A percentile compares a stretch with the other conserved stretches of the same genome.
Evolutionary conservation across 495 filamentous ascomycete species (phyloP).

Genomic region (Delitschia confertaspora): DNA sequence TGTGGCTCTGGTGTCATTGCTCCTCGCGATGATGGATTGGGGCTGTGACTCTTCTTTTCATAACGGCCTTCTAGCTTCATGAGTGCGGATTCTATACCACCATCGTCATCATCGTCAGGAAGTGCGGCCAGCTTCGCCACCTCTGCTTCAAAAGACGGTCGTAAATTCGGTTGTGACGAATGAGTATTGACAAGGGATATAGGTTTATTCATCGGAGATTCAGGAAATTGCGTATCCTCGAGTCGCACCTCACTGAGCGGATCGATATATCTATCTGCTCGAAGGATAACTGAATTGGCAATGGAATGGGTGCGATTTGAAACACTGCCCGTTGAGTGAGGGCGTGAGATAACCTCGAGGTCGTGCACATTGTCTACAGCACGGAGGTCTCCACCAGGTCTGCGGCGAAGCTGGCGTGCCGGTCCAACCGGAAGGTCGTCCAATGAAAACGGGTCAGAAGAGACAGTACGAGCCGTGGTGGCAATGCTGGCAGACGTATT

Average conservation of each 20-base stretch:
- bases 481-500: constrained; percentile 50
- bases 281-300: constrained; percentile 46
- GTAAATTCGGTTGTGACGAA: constrained; percentile 65
- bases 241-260: neutral
- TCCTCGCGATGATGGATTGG: constrained; percentile 31
- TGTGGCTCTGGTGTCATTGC: constrained; percentile 13
- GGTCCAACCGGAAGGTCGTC: constrained; percentile 31
- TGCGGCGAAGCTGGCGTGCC: constrained; percentile 60
- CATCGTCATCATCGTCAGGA: constrained; percentile 80
- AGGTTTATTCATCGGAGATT: constrained; percentile 6
- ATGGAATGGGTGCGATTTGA: constrained; percentile 62
- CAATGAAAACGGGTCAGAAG: constrained; percentile 35
- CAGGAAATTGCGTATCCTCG: constrained; percentile 3
- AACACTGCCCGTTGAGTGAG: constrained; percentile 63
- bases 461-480: constrained; percentile 35
- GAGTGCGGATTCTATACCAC: constrained; percentile 86
- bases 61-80: constrained; percentile 89
- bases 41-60: constrained; percentile 42
- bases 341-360: constrained; percentile 50
- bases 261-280: constrained; percentile 11
- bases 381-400: constrained; percentile 82
- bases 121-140: constrained; percentile 82
- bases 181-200: constrained; percentile 63
- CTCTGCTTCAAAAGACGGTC: constrained; percentile 83
- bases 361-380: constrained; percentile 68